Conservation (phyloP, 345 rosid species). For the Citrus inodora region DNA sequence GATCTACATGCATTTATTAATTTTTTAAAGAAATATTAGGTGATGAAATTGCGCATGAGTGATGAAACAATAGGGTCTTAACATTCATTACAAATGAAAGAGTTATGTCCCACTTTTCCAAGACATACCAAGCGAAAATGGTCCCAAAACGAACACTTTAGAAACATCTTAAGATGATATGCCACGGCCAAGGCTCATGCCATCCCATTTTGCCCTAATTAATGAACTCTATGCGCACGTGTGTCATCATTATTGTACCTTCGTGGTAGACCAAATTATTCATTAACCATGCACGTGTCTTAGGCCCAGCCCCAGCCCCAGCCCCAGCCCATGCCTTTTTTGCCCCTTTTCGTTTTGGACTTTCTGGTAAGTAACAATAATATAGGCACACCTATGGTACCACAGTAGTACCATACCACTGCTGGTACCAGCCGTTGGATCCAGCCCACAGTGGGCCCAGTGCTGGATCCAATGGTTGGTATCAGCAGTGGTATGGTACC, state of each 20-base stretch:
- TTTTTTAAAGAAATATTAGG: no score
- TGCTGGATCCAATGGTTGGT: no score
- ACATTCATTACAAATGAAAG: slow-evolving; percentile 28
- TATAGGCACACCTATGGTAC: no score
- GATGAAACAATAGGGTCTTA: slow-evolving; percentile 15
- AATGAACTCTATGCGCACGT: slow-evolving; percentile 49
- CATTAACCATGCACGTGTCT: slow-evolving; percentile 27
- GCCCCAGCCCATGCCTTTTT: not conserved
- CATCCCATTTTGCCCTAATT: not conserved
- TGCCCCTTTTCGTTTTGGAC: no score
- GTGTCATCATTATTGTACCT: slow-evolving; percentile 47
- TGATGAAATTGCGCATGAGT: slow-evolving; percentile 18
- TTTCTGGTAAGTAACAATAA: no score
- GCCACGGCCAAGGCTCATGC: not conserved
- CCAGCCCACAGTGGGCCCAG: no score
- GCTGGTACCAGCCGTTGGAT: no score
- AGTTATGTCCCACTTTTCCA: slow-evolving; percentile 32
- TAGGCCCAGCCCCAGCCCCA: slow-evolving; percentile 19
- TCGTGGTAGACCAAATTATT: slow-evolving; percentile 48
- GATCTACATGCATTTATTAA: no score
- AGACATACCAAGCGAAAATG: slow-evolving; percentile 33
- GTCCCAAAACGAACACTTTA: slow-evolving; percentile 28
- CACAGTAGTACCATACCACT: no score
- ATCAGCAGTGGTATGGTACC: no score
- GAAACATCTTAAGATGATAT: slow-evolving; percentile 23